These are phyloP conservation scores for Ascodesmis nigricans DNA, from an alignment of 495 filamentous ascomycete species.

Conservation along the genomic window DNA sequence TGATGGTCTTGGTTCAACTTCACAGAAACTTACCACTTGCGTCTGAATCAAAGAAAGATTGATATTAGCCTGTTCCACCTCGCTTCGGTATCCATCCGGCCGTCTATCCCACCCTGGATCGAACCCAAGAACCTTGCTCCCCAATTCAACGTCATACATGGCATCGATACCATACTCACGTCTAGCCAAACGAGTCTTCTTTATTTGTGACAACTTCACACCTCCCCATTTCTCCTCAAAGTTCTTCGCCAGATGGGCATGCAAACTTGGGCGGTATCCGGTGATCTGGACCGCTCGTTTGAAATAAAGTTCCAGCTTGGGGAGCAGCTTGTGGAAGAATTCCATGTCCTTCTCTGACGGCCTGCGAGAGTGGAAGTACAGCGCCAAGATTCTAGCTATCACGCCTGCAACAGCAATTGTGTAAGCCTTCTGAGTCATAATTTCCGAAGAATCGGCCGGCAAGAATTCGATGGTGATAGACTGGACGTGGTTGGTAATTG, in stretches of 20 bases:
- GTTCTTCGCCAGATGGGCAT: conserved; percentile 64
- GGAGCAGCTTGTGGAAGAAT: conserved; percentile 45
- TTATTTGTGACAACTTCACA: conserved; percentile 50
- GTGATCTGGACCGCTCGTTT: conserved; percentile 49
- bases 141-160: conserved; percentile 59
- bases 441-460: conserved; percentile 25
- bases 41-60: conserved; percentile 82
- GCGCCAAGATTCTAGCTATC: conserved; percentile 70
- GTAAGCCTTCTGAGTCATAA: conserved; percentile 30
- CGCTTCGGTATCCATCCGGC: conserved; percentile 49
- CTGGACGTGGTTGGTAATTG: conserved; percentile 46
- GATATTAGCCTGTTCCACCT: conserved; percentile 66
- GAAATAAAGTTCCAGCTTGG: conserved; percentile 52
- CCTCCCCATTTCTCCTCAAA: conserved; percentile 53
- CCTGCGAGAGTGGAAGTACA: conserved; percentile 64
- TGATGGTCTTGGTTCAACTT: background rate
- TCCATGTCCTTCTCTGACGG: conserved; percentile 40
- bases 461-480: conserved; percentile 32
- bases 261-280: conserved; percentile 65
- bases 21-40: conserved; percentile 45
- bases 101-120: conserved; percentile 54
- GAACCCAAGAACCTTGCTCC: conserved; percentile 48
- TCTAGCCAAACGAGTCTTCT: conserved; percentile 41
- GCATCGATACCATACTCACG: conserved; percentile 46
- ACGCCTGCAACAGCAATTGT: conserved; percentile 54